These are phyloP conservation scores for Lactuca saligna DNA, from an alignment of 129 eudicot genomes.

Conservation along the genomic window DNA sequence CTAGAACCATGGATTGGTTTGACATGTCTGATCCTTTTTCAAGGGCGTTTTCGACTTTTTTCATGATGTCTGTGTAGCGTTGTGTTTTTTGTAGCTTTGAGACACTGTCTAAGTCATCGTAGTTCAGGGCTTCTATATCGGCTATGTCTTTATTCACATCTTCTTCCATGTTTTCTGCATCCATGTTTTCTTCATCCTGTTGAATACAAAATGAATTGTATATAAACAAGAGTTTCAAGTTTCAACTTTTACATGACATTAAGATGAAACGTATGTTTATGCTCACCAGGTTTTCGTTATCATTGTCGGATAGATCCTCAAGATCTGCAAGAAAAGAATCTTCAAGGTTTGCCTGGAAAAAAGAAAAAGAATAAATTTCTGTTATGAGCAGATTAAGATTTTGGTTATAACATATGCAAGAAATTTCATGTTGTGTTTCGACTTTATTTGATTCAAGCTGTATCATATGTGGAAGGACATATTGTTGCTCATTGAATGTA, in stretches of 20 bases:
- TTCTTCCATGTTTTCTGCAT: slow-evolving; percentile 75
- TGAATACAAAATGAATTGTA: slow-evolving; percentile 11
- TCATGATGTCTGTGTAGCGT: slow-evolving; percentile 71
- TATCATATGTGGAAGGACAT: too few species aligned
- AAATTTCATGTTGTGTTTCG: too few species aligned
- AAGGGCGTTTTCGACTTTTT: slow-evolving; percentile 91
- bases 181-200: slow-evolving; percentile 67
- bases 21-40: slow-evolving; percentile 58
- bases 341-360: slow-evolving; percentile 77
- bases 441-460: too few species aligned
- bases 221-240: background rate
- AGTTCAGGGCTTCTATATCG: slow-evolving; percentile 74
- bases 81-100: slow-evolving; percentile 77
- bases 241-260: background rate
- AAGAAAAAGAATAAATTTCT: background rate
- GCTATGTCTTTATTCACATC: slow-evolving; percentile 79
- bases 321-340: slow-evolving; percentile 99
- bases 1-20: slow-evolving; percentile 59
- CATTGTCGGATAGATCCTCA: slow-evolving; percentile 91
- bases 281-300: slow-evolving; percentile 66
- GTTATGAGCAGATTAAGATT: background rate
- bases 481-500: too few species aligned
- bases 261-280: background rate
- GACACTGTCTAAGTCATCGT: slow-evolving; percentile 78
- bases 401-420: background rate